Conservation (phyloP, 2,329 filamentous ascomycete genomes). For the Talaromyces funiculosus region DNA sequence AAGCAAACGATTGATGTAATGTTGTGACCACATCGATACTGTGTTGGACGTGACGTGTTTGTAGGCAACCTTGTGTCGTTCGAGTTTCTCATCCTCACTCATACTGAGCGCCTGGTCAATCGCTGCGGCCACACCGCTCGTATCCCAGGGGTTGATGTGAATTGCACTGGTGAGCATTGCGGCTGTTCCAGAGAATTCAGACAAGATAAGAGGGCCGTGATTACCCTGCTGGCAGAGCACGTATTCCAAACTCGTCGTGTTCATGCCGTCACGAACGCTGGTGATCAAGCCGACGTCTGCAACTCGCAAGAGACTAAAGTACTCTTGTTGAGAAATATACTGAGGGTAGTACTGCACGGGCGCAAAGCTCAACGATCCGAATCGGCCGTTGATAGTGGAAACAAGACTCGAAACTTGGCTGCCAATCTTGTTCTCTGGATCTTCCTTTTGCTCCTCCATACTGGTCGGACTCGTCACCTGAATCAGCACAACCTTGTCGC, state of each 20-base stretch:
- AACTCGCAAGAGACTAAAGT: constrained; percentile 85
- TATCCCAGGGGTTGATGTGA: constrained; percentile 95
- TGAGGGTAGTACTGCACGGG: constrained; percentile 94
- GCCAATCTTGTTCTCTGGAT: constrained; percentile 71
- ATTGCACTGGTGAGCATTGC: constrained; percentile 79
- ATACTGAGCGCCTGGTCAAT: constrained; percentile 79
- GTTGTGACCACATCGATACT: constrained; percentile 77
- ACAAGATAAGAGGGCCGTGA: constrained; percentile 83
- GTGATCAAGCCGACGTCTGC: constrained; percentile 93
- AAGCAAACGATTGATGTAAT: constrained; percentile 71
- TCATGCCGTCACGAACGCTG: constrained; percentile 95
- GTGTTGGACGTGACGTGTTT: constrained; percentile 79
- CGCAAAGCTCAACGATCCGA: constrained; percentile 80
- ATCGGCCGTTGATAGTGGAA: constrained; percentile 83
- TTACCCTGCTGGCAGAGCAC: constrained; percentile 84
- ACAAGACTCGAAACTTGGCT: constrained; percentile 88
- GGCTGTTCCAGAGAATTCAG: constrained; percentile 92
- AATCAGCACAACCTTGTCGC: constrained; percentile 84
- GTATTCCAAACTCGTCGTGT: constrained; percentile 93
- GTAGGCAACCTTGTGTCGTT: constrained; percentile 71
- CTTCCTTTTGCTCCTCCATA: constrained; percentile 71
- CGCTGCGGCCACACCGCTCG: constrained; percentile 73
- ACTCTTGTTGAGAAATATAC: constrained; percentile 83
- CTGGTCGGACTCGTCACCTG: constrained; percentile 88
- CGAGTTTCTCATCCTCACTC: constrained; percentile 58